Conservation (phyloP, 768 basidiomycete species). For the Russula earlei region DNA sequence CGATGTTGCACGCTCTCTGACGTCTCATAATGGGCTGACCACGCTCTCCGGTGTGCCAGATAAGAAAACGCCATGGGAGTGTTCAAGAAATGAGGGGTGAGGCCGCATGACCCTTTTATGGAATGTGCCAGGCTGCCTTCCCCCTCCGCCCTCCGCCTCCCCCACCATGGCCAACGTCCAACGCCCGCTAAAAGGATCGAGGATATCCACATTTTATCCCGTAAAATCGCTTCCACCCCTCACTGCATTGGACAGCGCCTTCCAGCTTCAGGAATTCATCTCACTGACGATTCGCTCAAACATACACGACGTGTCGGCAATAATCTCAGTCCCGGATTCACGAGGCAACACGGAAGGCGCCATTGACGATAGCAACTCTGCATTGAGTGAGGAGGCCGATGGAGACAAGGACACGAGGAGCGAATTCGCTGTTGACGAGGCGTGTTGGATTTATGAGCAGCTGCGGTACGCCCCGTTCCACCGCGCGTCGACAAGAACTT, state of each 20-base stretch:
- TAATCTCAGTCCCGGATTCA: conserved; percentile 60
- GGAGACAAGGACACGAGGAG: conserved; percentile 29
- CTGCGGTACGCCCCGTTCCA: conserved; percentile 34
- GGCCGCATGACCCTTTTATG: neutral
- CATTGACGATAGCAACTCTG: conserved; percentile 1
- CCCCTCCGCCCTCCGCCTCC: no score
- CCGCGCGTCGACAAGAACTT: neutral
- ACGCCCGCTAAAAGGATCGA: conserved; percentile 65
- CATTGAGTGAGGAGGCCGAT: conserved; percentile 27
- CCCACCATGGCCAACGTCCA: conserved; percentile 30
- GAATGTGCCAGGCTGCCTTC: neutral
- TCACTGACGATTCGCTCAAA: conserved; percentile 76
- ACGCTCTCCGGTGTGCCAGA: conserved; percentile 9
- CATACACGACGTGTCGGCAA: conserved; percentile 78
- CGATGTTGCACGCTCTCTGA: neutral
- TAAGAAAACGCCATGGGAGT: neutral
- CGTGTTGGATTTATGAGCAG: conserved; percentile 78
- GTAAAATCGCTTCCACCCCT: conserved; percentile 61
- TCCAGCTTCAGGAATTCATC: conserved; percentile 92
- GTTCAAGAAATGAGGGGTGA: no score
- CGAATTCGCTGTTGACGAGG: conserved; percentile 62
- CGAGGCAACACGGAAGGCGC: conserved; percentile 20
- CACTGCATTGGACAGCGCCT: conserved; percentile 77
- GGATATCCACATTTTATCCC: conserved; percentile 74
- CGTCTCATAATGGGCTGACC: conserved; percentile 5